phyloP scores from a whole-genome alignment of 192 early-diverging fungal species.

The Gonapodya sp. region DNA sequence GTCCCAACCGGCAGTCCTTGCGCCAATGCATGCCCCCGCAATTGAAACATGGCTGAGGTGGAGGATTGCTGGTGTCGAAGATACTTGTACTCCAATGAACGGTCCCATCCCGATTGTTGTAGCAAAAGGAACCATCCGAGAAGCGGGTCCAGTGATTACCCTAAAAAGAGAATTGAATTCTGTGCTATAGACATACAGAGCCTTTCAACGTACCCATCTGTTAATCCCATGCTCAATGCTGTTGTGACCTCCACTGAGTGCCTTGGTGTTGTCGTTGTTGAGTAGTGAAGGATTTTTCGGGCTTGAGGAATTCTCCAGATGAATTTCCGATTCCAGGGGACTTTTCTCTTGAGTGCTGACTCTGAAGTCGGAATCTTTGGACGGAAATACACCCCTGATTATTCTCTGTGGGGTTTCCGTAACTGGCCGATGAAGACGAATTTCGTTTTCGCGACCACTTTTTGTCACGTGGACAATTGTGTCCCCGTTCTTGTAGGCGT shows the following conservation, averaged over 20 bases:
- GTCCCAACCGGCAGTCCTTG: no score
- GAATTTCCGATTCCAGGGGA: neutral
- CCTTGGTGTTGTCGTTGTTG: neutral
- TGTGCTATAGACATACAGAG: neutral
- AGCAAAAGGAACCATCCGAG: neutral
- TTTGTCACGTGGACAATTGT: neutral
- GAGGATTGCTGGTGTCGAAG: no score
- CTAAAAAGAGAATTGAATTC: neutral
- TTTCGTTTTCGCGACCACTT: neutral
- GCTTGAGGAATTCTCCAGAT: neutral
- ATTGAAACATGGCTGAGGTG: no score
- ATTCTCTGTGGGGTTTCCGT: no score
- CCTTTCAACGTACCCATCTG: neutral
- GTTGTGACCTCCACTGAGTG: neutral
- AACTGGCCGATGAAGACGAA: no score
- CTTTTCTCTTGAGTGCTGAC: neutral
- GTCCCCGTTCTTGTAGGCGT: conserved; percentile 3
- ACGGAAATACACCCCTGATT: no score
- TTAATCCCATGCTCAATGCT: neutral
- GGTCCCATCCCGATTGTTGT: conserved; percentile 1
- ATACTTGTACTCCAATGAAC: no score
- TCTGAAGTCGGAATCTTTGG: neutral
- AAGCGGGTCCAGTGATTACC: conserved; percentile 1
- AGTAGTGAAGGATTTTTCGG: neutral
- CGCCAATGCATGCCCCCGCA: no score